Conservation (phyloP, 108 stramenopile species). For the Chaetoceros tenuissimus region DNA sequence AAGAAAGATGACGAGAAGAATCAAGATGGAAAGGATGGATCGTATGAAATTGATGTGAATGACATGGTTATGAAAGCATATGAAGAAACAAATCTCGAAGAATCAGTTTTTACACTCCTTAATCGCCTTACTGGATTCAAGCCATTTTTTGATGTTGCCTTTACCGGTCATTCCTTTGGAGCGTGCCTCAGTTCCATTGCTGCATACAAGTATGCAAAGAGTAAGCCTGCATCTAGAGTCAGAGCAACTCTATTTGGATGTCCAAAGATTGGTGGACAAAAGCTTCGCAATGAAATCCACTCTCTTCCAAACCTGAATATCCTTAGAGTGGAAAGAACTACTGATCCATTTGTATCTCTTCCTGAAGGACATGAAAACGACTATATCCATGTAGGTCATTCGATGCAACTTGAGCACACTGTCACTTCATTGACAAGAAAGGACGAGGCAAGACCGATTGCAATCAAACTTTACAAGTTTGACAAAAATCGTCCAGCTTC, state of each 20-base stretch:
- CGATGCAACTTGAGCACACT: background rate
- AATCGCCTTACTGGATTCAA: constrained; percentile 52
- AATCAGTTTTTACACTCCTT: constrained; percentile 39
- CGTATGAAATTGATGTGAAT: constrained; percentile 11
- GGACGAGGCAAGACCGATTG: background rate
- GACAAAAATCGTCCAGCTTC: background rate
- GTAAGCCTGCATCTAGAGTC: constrained; percentile 47
- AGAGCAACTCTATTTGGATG: constrained; percentile 44
- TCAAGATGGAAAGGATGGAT: background rate
- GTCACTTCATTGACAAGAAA: background rate
- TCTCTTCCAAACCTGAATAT: constrained; percentile 62
- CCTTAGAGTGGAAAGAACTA: constrained; percentile 46
- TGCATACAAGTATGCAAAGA: constrained; percentile 45
- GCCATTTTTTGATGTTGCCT: constrained; percentile 71
- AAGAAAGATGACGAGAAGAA: constrained; percentile 8
- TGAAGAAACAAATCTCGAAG: constrained; percentile 42
- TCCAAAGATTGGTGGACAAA: constrained; percentile 54
- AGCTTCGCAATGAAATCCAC: constrained; percentile 49
- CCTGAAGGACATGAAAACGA: constrained; percentile 18
- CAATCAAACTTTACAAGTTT: background rate
- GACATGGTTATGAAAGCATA: constrained; percentile 27
- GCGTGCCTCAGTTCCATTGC: constrained; percentile 57
- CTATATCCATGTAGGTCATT: constrained; percentile 22
- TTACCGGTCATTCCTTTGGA: constrained; percentile 69
- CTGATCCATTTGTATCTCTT: constrained; percentile 36